Evolutionary conservation across 345 rosid genomes (phyloP), one percentile per base, ranked within the genome.

Genomic region (Citrus unshiu): DNA sequence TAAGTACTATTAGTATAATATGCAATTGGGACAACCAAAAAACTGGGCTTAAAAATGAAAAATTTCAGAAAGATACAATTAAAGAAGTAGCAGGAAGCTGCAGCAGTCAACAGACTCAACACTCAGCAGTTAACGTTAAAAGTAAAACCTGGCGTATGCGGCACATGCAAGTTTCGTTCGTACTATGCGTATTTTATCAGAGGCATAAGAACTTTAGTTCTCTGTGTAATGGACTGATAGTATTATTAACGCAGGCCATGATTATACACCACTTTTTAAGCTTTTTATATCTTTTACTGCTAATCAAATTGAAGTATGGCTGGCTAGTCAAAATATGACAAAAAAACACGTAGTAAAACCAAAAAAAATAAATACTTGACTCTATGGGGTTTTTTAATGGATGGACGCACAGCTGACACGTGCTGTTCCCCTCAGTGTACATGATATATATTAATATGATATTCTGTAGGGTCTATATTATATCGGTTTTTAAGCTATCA

Each of bases 151-250:
- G 32, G 51, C n/a, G 78, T 13, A 64, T 49, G 49, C 34, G 63
- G 71, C 78, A 51, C 43, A 32, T n/a, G 35, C 62, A 64, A 56
- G 34, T 0, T 2, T n/a, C 49, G 68, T 1, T 14, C 49, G 76
- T 77, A 77, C 35, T 19, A 9, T 14, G 30, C 58, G 19, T 12
- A 49, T 72, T 62, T 64, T 24, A 72, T 65, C 59, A 39, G 51
- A 73, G 74, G 68, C 37, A 66, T 69, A 40, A 82, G 14, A 82
- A 69, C 84, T 82, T 69, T 78, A 73, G 66, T 73, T 72, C 58
- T 49, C 70, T 57, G 68, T 16, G 62, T 67, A 72, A 72, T 59
- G 56, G 74, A 73, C 66, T 77, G 51, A 40, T 40, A 57, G 14
- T 67, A 57, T 12, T 40, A 29, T 16, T 40, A 73, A 2, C 37